phyloP scores from a whole-genome alignment of 2,329 filamentous ascomycete genomes.

The Sporothrix sp. region DNA sequence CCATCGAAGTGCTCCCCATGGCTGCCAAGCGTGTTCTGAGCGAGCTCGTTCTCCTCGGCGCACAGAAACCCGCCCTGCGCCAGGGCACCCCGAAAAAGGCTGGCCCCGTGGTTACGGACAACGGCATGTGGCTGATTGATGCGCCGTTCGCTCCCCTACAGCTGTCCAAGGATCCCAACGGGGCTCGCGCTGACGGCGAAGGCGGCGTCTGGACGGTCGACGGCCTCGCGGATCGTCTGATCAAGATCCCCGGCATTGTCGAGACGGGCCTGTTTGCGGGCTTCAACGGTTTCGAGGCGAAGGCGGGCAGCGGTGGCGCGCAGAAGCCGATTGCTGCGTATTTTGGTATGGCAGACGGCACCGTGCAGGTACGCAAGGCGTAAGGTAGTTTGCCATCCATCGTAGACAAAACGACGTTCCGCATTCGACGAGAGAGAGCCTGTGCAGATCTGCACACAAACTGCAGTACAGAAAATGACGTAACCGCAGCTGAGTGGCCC shows the following conservation, averaged over 20 bases:
- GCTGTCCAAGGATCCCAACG: conserved; percentile 40
- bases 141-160: conserved; percentile 74
- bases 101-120: conserved; percentile 70
- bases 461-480: background rate
- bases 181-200: conserved; percentile 37
- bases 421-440: too few relatives aligned
- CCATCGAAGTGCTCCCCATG: conserved; percentile 86
- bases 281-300: conserved; percentile 61
- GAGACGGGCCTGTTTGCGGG: conserved; percentile 90
- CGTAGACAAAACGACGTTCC: too few relatives aligned
- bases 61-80: conserved; percentile 59
- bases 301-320: conserved; percentile 51
- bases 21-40: conserved; percentile 67
- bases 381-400: too few relatives aligned
- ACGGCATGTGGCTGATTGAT: conserved; percentile 83
- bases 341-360: conserved; percentile 79
- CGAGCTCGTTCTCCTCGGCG: conserved; percentile 64
- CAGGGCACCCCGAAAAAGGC: conserved; percentile 63
- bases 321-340: conserved; percentile 92
- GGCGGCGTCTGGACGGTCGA: conserved; percentile 73
- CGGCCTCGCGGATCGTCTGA: conserved; percentile 61
- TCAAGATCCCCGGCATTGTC: conserved; percentile 74
- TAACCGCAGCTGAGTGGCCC: background rate
- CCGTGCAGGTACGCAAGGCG: conserved; percentile 41
- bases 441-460: too few relatives aligned